Conservation (phyloP, 768 basidiomycete genomes). For the Dioszegia crocea region DNA sequence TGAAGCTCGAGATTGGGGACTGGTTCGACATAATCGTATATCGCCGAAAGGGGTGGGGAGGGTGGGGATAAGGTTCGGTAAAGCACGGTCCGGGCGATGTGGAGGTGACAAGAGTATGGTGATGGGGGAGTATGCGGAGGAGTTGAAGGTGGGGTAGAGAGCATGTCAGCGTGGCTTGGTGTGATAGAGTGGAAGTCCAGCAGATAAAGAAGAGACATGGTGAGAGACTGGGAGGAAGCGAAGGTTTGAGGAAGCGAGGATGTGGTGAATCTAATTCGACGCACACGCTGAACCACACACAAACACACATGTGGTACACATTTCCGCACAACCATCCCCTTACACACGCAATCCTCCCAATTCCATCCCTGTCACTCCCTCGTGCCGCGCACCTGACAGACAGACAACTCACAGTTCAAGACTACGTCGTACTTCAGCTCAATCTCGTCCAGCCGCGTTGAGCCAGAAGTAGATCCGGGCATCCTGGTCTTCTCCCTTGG, state of each 20-base stretch:
- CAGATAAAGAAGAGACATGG: too few relatives aligned
- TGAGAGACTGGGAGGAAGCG: too few relatives aligned
- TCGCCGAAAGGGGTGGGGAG: background rate
- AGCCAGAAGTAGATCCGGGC: slow-evolving; percentile 1
- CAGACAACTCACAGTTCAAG: slow-evolving; percentile 41
- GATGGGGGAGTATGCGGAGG: slow-evolving; percentile 7
- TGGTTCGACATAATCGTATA: slow-evolving; percentile 19
- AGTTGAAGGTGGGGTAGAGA: background rate
- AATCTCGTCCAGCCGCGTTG: slow-evolving; percentile 34
- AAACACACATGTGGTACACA: too few relatives aligned
- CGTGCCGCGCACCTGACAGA: too few relatives aligned
- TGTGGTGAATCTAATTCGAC: background rate
- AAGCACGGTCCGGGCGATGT: background rate
- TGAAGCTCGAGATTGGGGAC: slow-evolving; percentile 54
- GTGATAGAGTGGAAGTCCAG: too few relatives aligned
- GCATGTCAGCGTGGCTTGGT: slow-evolving; percentile 7
- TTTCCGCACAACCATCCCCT: too few relatives aligned
- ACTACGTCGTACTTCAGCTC: slow-evolving; percentile 48
- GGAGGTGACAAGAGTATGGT: slow-evolving; percentile 10
- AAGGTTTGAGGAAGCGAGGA: background rate
- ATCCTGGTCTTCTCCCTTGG: background rate
- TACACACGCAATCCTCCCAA: too few relatives aligned
- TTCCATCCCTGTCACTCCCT: too few relatives aligned
- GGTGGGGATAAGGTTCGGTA: slow-evolving; percentile 6
- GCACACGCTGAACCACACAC: background rate